phyloP scores from a whole-genome alignment of 805 yeast genomes.

The Hagleromyces aurorensis region DNA sequence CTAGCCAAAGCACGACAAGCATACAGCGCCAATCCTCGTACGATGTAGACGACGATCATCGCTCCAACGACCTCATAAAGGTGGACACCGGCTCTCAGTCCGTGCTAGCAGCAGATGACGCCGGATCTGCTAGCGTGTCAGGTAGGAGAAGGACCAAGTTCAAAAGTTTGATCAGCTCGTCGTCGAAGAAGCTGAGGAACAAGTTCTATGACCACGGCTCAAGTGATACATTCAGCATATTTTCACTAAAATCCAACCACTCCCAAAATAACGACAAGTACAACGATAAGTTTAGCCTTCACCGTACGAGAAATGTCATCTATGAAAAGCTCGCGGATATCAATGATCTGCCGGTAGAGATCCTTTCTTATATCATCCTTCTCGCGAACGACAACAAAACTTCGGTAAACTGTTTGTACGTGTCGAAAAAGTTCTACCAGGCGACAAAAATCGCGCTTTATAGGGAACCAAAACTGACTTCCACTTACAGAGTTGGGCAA shows the following conservation, averaged over 20 bases:
- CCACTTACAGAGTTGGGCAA: constrained; percentile 76
- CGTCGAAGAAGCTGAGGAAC: constrained; percentile 26
- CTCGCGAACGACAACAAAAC: constrained; percentile 20
- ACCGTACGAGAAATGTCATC: constrained; percentile 4
- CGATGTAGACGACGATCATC: too few relatives aligned
- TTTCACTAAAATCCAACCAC: constrained; percentile 21
- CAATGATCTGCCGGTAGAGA: constrained; percentile 30
- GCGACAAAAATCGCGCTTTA: constrained; percentile 51
- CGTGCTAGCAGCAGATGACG: too few relatives aligned
- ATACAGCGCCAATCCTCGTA: too few relatives aligned
- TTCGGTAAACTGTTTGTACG: constrained; percentile 41
- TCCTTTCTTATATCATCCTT: constrained; percentile 21
- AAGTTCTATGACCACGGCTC: constrained; percentile 29
- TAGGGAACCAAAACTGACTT: constrained; percentile 44
- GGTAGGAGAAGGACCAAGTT: too few relatives aligned
- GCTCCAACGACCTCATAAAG: too few relatives aligned
- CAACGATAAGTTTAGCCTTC: constrained; percentile 2
- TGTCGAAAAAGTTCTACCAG: constrained; percentile 42
- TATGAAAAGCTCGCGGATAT: constrained; percentile 16
- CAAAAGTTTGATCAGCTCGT: constrained; percentile 18
- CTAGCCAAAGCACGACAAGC: too few relatives aligned
- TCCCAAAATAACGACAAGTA: constrained; percentile 11
- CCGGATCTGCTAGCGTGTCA: too few relatives aligned
- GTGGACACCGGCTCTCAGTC: too few relatives aligned
- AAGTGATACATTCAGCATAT: constrained; percentile 26